phyloP scores from a whole-genome alignment of 2,329 filamentous ascomycete genomes.

The Clonostachys solani region DNA sequence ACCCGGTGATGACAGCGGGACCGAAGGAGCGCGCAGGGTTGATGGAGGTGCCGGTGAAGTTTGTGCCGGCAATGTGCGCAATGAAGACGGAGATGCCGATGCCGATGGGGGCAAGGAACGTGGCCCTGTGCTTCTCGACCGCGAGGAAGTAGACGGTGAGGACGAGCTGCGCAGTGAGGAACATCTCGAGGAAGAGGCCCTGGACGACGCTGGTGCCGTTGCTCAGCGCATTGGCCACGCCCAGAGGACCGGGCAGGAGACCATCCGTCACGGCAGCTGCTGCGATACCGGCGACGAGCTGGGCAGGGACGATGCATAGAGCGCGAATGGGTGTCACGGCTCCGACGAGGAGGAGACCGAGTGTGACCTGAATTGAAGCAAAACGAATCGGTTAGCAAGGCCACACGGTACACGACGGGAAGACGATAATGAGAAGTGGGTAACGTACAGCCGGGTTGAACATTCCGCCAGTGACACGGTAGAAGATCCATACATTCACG shows the following conservation, averaged over 20 bases:
- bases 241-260: conserved; percentile 47
- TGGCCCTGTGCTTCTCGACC: conserved; percentile 65
- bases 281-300: conserved; percentile 50
- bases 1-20: conserved; percentile 31
- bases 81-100: conserved; percentile 67
- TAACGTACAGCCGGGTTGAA: conserved; percentile 44
- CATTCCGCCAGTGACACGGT: conserved; percentile 45
- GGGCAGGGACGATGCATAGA: conserved; percentile 43
- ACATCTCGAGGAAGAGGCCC: conserved; percentile 61
- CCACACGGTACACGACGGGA: background rate
- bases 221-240: conserved; percentile 47
- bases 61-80: conserved; percentile 26
- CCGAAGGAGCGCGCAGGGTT: conserved; percentile 44
- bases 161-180: conserved; percentile 55
- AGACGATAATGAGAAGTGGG: background rate
- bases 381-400: background rate
- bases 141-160: conserved; percentile 63
- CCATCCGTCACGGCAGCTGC: conserved; percentile 49
- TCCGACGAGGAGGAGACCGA: conserved; percentile 55
- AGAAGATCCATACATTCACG: conserved; percentile 54
- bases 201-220: conserved; percentile 41
- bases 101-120: conserved; percentile 62
- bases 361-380: conserved; percentile 34
- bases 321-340: conserved; percentile 49
- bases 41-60: conserved; percentile 34